These are phyloP conservation scores for Trypanosoma congolense DNA, from an alignment of 208 protist species.

Conservation along the genomic window DNA sequence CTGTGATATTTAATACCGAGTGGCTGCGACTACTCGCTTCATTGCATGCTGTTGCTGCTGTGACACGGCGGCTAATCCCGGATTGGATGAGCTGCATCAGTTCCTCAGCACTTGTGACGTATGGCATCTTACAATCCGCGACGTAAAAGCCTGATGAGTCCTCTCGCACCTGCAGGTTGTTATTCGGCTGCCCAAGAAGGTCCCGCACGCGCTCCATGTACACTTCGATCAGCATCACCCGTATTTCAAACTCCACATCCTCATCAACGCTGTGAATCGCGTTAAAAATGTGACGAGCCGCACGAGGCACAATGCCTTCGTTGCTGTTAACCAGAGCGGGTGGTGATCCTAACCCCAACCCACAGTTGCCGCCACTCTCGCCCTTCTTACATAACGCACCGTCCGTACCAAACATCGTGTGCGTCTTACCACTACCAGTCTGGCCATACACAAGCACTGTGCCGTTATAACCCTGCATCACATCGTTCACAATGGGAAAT, in stretches of 20 bases:
- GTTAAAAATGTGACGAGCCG: slow-evolving; percentile 89
- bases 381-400: slow-evolving; percentile 11
- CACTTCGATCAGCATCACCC: slow-evolving; percentile 94
- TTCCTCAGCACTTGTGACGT: slow-evolving; percentile 76
- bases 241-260: slow-evolving; percentile 90
- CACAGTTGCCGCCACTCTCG: slow-evolving; percentile 1
- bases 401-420: slow-evolving; percentile 80
- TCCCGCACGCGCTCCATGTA: slow-evolving; percentile 97
- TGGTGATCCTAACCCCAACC: background rate
- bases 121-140: slow-evolving; percentile 82
- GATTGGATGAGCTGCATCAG: slow-evolving; percentile 74
- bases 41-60: slow-evolving; percentile 86
- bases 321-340: background rate
- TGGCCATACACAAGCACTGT: slow-evolving; percentile 90
- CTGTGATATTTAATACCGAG: slow-evolving; percentile 76
- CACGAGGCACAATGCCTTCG: slow-evolving; percentile 90
- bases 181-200: slow-evolving; percentile 61
- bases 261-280: slow-evolving; percentile 57
- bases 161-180: slow-evolving; percentile 60
- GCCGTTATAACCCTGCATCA: slow-evolving; percentile 86
- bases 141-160: slow-evolving; percentile 85
- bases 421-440: slow-evolving; percentile 88
- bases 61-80: slow-evolving; percentile 67
- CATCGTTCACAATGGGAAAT: slow-evolving; percentile 82
- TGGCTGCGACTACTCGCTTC: slow-evolving; percentile 83